Percentiles rank a stretch among this genome's conserved stretches.
Evolutionary conservation across 73 alveolate genomes (phyloP).

Genomic region (Paraurostyla sp.): DNA sequence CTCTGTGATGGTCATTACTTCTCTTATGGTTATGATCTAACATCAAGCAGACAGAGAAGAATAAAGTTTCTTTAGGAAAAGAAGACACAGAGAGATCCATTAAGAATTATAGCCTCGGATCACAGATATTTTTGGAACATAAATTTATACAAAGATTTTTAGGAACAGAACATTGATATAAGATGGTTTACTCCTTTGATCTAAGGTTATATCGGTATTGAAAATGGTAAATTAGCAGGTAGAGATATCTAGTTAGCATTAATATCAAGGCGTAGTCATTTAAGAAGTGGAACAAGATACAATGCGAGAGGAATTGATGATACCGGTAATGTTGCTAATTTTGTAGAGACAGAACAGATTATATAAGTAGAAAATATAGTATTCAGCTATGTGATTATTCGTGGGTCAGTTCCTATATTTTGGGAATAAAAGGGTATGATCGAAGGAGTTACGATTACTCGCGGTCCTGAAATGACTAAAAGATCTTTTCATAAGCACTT

Average conservation of each 20-base stretch:
- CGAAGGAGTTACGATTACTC: constrained; percentile 64
- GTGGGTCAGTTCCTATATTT: constrained; percentile 71
- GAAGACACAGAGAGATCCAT: not conserved
- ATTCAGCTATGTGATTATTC: constrained; percentile 33
- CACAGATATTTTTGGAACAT: constrained; percentile 72
- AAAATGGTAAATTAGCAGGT: constrained; percentile 48
- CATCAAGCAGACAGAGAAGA: constrained; percentile 85
- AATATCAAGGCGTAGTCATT: constrained; percentile 86
- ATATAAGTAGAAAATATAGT: constrained; percentile 49
- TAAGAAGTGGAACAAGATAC: constrained; percentile 96
- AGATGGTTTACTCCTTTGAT: constrained; percentile 82
- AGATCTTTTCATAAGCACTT: constrained; percentile 68
- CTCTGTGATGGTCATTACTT: constrained; percentile 90
- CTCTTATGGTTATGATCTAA: constrained; percentile 93
- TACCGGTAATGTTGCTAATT: constrained; percentile 97
- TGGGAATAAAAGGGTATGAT: constrained; percentile 72
- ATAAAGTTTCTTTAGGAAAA: constrained; percentile 57
- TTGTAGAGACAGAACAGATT: constrained; percentile 95
- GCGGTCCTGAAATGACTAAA: constrained; percentile 68
- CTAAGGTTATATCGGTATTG: constrained; percentile 79
- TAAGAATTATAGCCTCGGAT: constrained; percentile 52
- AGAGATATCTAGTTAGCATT: constrained; percentile 62
- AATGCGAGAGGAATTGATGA: constrained; percentile 98
- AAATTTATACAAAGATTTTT: constrained; percentile 48
- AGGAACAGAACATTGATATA: constrained; percentile 42